Evolutionary conservation across 306 rosid genomes (phyloP).

Genomic region (Psophocarpus tetragonolobus): DNA sequence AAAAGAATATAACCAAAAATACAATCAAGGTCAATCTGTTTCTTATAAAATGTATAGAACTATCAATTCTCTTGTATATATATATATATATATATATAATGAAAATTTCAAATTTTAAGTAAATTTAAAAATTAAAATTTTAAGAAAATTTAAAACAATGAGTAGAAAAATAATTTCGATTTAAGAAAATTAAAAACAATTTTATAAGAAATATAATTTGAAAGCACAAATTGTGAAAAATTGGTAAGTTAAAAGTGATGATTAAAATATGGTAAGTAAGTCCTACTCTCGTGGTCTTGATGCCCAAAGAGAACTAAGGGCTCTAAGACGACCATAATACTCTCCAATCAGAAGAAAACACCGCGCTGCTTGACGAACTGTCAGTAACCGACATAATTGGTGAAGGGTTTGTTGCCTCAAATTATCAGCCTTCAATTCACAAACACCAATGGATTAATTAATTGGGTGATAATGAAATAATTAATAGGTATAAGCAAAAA

Average conservation of each 20-base stretch:
- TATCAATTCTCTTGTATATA: neutral
- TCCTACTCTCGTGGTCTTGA: slow-evolving; percentile 86
- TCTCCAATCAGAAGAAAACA: slow-evolving; percentile 88
- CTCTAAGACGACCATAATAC: slow-evolving; percentile 76
- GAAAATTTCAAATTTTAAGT: neutral
- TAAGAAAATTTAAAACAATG: neutral
- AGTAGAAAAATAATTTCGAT: neutral
- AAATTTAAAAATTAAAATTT: neutral
- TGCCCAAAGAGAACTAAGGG: slow-evolving; percentile 94
- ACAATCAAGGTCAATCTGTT: neutral
- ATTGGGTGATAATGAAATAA: too few species aligned
- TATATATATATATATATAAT: neutral
- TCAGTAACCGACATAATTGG: slow-evolving; percentile 69
- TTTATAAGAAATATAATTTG: neutral
- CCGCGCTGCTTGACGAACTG: slow-evolving; percentile 74
- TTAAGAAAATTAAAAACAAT: neutral
- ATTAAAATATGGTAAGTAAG: neutral
- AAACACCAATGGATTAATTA: neutral
- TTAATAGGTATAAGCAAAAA: too few species aligned
- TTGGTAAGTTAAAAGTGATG: neutral
- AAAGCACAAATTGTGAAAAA: neutral
- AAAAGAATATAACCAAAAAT: too few species aligned
- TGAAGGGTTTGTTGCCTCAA: slow-evolving; percentile 89
- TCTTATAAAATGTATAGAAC: neutral
- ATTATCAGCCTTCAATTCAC: slow-evolving; percentile 73